Evolutionary conservation across 2,329 filamentous ascomycete genomes (phyloP).

Genomic region (Metarhizium guizhouense): DNA sequence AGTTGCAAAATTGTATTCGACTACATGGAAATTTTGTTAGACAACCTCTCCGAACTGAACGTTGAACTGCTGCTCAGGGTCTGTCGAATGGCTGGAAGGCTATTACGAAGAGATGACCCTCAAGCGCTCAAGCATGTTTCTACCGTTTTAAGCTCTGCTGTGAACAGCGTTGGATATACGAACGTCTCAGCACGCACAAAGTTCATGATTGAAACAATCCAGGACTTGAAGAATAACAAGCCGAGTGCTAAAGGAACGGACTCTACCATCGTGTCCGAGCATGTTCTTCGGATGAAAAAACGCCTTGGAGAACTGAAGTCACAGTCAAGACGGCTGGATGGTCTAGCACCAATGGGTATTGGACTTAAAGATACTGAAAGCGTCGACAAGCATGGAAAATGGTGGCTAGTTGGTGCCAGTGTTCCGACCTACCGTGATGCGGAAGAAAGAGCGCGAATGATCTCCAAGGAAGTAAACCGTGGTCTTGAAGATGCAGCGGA

Average conservation of each 20-base stretch:
- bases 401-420: conserved; percentile 98
- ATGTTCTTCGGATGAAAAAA: conserved; percentile 84
- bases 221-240: conserved; percentile 88
- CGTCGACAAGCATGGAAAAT: conserved; percentile 82
- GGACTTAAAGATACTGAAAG: conserved; percentile 74
- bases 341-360: conserved; percentile 73
- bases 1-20: conserved; percentile 81
- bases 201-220: conserved; percentile 97
- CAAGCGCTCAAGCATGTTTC: conserved; percentile 85
- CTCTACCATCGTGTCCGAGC: conserved; percentile 66
- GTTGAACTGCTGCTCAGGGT: conserved; percentile 82
- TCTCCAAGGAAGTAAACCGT: conserved; percentile 12
- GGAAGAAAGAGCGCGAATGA: conserved; percentile 9
- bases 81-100: conserved; percentile 71
- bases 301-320: conserved; percentile 67
- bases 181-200: conserved; percentile 80
- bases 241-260: conserved; percentile 66
- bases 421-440: conserved; percentile 44
- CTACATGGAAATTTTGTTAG: conserved; percentile 71
- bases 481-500: conserved; percentile 21
- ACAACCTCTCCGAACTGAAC: conserved; percentile 70
- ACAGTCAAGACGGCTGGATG: conserved; percentile 50
- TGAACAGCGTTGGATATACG: conserved; percentile 56
- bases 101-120: conserved; percentile 82
- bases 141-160: conserved; percentile 62